Percentiles rank a stretch among this genome's conserved stretches.
phyloP scores from a whole-genome alignment of 2,329 filamentous ascomycete genomes.

The Claviceps purpurea region DNA sequence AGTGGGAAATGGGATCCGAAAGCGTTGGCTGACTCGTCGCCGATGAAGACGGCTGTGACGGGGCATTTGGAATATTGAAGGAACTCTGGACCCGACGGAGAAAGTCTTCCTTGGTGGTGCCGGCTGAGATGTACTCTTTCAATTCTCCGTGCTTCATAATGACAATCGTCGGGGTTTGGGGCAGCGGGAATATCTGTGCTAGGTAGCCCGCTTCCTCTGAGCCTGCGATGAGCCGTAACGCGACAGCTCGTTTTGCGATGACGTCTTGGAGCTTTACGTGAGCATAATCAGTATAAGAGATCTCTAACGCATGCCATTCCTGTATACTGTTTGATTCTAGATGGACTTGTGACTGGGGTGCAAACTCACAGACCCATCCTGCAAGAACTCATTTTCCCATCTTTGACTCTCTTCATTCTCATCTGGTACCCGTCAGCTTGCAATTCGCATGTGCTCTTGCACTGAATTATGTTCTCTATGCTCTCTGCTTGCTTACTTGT shows the following conservation, averaged over 20 bases:
- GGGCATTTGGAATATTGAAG: slow-evolving; percentile 15
- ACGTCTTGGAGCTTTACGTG: slow-evolving; percentile 36
- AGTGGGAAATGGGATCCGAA: not conserved
- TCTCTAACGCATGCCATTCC: too few relatives aligned
- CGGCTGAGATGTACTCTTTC: slow-evolving; percentile 60
- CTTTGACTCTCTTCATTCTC: slow-evolving; percentile 50
- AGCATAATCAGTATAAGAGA: not conserved
- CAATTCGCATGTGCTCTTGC: slow-evolving; percentile 4
- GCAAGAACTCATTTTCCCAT: slow-evolving; percentile 62
- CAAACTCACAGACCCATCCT: slow-evolving; percentile 38
- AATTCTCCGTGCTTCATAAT: slow-evolving; percentile 69
- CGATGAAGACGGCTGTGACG: slow-evolving; percentile 7
- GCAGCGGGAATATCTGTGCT: slow-evolving; percentile 69
- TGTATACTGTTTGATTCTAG: not conserved
- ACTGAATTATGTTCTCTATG: not conserved
- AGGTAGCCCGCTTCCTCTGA: slow-evolving; percentile 74
- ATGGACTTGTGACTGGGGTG: not conserved
- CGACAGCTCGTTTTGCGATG: slow-evolving; percentile 50
- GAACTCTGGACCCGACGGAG: slow-evolving; percentile 27
- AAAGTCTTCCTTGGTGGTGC: slow-evolving; percentile 53
- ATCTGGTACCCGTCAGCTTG: slow-evolving; percentile 27
- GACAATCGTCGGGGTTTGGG: slow-evolving; percentile 63
- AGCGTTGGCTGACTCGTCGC: slow-evolving; percentile 3
- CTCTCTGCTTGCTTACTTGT: slow-evolving; percentile 39
- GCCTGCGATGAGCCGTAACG: slow-evolving; percentile 56